These are phyloP conservation scores for Backusella australiensis DNA, from an alignment of 192 early-diverging fungal species.

Conservation along the genomic window DNA sequence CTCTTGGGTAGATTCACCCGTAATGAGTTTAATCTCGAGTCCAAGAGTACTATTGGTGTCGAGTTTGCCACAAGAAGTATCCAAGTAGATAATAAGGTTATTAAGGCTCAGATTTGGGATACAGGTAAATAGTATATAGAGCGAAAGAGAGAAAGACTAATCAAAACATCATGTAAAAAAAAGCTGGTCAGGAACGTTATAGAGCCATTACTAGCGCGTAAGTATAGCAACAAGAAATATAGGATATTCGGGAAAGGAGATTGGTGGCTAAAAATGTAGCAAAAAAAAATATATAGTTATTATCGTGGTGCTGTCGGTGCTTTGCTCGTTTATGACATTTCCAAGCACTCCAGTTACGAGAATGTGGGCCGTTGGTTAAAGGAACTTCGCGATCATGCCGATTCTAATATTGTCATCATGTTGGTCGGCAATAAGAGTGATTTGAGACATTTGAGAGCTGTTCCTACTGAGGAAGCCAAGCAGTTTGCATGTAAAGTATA, in stretches of 20 bases:
- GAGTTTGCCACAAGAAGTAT: slow-evolving; percentile 97
- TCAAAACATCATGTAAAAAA: background rate
- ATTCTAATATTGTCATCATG: slow-evolving; percentile 99
- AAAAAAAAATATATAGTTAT: slow-evolving; percentile 54
- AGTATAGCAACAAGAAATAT: slow-evolving; percentile 4
- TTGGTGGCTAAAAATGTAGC: background rate
- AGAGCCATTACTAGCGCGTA: slow-evolving; percentile 78
- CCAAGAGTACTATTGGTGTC: slow-evolving; percentile 98
- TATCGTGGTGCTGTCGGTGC: slow-evolving; percentile 98
- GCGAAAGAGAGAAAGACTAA: background rate
- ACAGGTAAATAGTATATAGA: slow-evolving; percentile 60
- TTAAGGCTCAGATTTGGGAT: slow-evolving; percentile 99
- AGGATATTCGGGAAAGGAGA: background rate
- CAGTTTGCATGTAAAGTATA: slow-evolving; percentile 79
- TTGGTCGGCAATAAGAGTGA: slow-evolving; percentile 99
- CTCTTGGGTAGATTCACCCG: slow-evolving; percentile 95
- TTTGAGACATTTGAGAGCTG: slow-evolving; percentile 92
- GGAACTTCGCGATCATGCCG: slow-evolving; percentile 96
- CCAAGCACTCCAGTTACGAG: slow-evolving; percentile 94
- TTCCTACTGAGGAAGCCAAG: slow-evolving; percentile 97
- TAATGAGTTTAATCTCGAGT: slow-evolving; percentile 98
- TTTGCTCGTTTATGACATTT: slow-evolving; percentile 96
- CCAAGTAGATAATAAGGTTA: slow-evolving; percentile 94
- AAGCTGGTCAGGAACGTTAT: slow-evolving; percentile 75
- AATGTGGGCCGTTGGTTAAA: slow-evolving; percentile 97